Evolutionary conservation across 2,329 filamentous ascomycete species (phyloP), one percentile per base, ranked within the genome.

Genomic region (Pseudogymnoascus sp.): DNA sequence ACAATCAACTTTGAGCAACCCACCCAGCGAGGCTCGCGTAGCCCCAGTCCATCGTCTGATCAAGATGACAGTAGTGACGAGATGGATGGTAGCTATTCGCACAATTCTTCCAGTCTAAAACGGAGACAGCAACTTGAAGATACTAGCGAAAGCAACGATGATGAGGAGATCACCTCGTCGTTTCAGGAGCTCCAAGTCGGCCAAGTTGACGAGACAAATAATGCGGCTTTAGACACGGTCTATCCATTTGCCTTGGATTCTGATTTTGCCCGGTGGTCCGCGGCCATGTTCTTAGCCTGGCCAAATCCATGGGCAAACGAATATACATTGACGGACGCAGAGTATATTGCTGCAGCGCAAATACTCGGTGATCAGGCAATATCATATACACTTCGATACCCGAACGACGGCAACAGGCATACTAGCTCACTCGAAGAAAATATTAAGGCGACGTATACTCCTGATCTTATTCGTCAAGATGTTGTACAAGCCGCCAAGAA

Each of bases 331-430:
- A 74, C 78, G 1, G 84, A 87, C 62, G 81, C 85, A 2, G 86
- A 89, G 41, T 79, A 83, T 63, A 84, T 91, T 35, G 83, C 84
- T 60, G 80, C 88, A 25, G 88, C 87, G 0, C 88, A 91, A 68
- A 82, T 90, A 38, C 75, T 91, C n/a, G 87, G 86, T 1, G 87
- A 90, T 64, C 88, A 91, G 70, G 82, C 87, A 21, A 80, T 84
- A 2, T 83, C 80, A 8, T 82, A 85, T 4, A 78, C 75, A 1
- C 65, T 74, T 25, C 73, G 75, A 52, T 55, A 55, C 28, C 49
- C 49, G 14, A 59, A 38, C 25, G 23, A 64, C 35, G 33, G 33
- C 21, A 71, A 72, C 9, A 67, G 71, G 35, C 69, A 70, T 11
- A 61, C 59, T 12, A 70, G 12, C 41, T 11, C 60, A 12, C 58